phyloP scores from a whole-genome alignment of 306 rosid species.

The Trichosanthes cucumerina region DNA sequence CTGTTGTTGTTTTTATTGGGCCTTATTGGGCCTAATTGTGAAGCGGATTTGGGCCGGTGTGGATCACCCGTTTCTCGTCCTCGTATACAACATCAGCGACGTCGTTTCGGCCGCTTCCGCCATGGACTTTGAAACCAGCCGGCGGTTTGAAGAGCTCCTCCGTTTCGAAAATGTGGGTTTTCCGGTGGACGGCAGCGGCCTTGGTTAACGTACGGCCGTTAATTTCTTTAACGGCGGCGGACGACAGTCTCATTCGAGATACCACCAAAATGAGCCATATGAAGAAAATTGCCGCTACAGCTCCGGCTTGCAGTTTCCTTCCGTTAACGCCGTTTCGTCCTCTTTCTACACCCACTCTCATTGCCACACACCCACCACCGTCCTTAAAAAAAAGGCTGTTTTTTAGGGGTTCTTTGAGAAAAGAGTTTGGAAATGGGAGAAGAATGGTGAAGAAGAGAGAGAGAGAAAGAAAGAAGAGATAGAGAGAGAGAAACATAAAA shows the following conservation, averaged over 20 bases:
- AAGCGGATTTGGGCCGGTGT: slow-evolving; percentile 93
- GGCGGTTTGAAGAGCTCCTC: background rate
- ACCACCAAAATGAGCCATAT: slow-evolving; percentile 1
- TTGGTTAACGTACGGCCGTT: background rate
- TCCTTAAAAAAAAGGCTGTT: background rate
- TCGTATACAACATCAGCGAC: slow-evolving; percentile 21
- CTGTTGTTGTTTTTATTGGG: background rate
- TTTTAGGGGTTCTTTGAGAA: background rate
- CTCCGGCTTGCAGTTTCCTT: background rate
- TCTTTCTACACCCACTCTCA: slow-evolving; percentile 11
- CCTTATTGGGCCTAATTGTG: slow-evolving; percentile 43
- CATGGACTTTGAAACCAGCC: background rate
- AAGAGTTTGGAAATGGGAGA: background rate
- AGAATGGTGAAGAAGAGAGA: background rate
- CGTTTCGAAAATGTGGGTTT: background rate
- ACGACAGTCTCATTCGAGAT: background rate
- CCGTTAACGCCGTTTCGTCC: background rate
- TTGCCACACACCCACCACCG: background rate
- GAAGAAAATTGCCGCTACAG: slow-evolving; percentile 1
- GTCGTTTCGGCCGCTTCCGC: background rate
- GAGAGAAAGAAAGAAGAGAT: background rate
- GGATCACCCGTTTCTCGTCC: slow-evolving; percentile 62
- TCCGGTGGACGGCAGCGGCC: background rate
- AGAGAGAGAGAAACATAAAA: slow-evolving; percentile 6
- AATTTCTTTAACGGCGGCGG: background rate